Conservation (phyloP, 2,329 filamentous ascomycete genomes). For the Ophiostoma perfectum region DNA sequence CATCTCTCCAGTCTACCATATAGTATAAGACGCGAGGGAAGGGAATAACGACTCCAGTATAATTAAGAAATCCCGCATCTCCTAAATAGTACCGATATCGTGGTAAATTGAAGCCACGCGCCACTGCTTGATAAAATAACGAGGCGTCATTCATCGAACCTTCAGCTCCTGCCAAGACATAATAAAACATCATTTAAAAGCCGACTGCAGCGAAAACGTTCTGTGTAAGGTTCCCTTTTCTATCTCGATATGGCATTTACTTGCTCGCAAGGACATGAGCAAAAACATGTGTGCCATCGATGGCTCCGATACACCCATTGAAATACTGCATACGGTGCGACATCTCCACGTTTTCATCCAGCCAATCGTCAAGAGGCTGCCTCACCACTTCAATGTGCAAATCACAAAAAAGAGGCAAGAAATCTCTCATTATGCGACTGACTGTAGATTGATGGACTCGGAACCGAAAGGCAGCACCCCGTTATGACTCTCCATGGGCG, state of each 20-base stretch:
- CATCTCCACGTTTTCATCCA: not conserved
- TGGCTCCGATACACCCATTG: not conserved
- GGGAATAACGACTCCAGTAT: slow-evolving; percentile 1
- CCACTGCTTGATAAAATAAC: not conserved
- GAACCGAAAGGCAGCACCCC: not conserved
- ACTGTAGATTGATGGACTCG: not conserved
- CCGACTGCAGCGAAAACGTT: not conserved
- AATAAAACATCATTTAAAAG: not conserved
- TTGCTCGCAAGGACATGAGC: not conserved
- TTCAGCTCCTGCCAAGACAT: not conserved
- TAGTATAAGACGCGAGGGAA: not conserved
- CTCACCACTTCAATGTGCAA: not conserved
- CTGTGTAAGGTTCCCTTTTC: not conserved
- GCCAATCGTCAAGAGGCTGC: not conserved
- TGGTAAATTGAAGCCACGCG: not conserved
- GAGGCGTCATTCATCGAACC: not conserved
- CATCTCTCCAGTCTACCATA: not conserved
- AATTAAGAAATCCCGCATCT: not conserved
- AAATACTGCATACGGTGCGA: not conserved
- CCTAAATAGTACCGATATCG: not conserved
- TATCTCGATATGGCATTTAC: not conserved
- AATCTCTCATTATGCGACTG: not conserved
- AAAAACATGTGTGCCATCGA: not conserved
- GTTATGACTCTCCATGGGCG: not conserved
- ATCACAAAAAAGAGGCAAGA: not conserved